Percentiles rank a stretch among this genome's conserved stretches.
These are phyloP conservation scores for Cucurbita ficifolia DNA, from an alignment of 306 rosid species.

Conservation along the genomic window DNA sequence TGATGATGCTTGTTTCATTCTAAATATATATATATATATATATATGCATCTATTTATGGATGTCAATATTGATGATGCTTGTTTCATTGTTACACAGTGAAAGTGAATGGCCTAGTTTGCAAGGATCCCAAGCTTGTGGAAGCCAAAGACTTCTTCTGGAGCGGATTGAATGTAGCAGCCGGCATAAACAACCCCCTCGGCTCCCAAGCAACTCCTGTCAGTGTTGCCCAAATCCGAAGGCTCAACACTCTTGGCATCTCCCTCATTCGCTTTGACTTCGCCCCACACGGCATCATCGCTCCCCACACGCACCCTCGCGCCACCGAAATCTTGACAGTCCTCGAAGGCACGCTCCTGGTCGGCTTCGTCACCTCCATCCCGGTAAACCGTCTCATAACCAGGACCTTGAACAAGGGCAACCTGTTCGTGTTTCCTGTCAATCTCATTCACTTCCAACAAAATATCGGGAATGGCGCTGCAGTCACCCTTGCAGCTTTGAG, in stretches of 20 bases:
- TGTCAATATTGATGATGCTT: no score
- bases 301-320: conserved; percentile 25
- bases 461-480: no score
- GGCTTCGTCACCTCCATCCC: conserved; percentile 27
- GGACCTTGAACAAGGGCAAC: conserved; percentile 15
- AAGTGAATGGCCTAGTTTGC: conserved; percentile 16
- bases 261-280: conserved; percentile 18
- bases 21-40: no score
- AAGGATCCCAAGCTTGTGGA: conserved; percentile 14
- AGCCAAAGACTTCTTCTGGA: conserved; percentile 22
- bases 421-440: conserved; percentile 21
- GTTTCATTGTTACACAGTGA: conserved; percentile 2
- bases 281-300: conserved; percentile 20
- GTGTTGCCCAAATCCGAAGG: conserved; percentile 17
- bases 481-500: no score
- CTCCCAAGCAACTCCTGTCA: conserved; percentile 10
- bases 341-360: conserved; percentile 18
- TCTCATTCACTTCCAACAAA: no score
- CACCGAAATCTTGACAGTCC: conserved; percentile 14
- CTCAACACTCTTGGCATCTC: conserved; percentile 23
- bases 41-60: no score
- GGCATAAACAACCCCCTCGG: conserved; percentile 22
- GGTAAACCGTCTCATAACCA: conserved; percentile 7
- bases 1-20: no score
- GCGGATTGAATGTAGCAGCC: conserved; percentile 13